A percentile compares a stretch with the other conserved stretches of the same genome.
Conservation (phyloP, 2,329 filamentous ascomycete genomes). For the Talaromyces sp. region DNA sequence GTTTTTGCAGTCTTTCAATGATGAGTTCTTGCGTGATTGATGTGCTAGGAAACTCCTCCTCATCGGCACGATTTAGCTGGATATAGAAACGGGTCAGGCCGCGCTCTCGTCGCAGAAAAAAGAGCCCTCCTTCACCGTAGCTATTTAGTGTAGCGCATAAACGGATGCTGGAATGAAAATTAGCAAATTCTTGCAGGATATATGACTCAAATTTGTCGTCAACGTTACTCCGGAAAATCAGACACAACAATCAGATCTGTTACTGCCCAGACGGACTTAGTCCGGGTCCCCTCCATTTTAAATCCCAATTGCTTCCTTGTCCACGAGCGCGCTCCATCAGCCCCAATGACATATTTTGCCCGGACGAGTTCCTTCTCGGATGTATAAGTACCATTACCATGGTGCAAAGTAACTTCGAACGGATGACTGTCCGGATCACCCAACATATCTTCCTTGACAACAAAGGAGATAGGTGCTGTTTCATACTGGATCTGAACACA, state of each 20-base stretch:
- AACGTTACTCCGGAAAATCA: slow-evolving; percentile 2
- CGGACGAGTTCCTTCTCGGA: slow-evolving; percentile 37
- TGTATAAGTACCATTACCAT: background rate
- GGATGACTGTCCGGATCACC: background rate
- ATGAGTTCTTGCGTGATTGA: slow-evolving; percentile 2
- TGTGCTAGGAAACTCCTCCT: background rate
- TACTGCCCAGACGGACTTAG: slow-evolving; percentile 5
- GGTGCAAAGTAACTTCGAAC: background rate
- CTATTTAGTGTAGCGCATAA: background rate
- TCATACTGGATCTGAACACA: background rate
- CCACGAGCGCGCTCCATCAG: slow-evolving; percentile 22
- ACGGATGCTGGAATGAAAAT: background rate
- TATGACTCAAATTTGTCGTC: background rate
- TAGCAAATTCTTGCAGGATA: background rate
- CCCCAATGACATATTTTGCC: slow-evolving; percentile 19
- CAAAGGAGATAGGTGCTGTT: background rate
- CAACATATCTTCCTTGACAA: background rate
- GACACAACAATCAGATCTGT: background rate
- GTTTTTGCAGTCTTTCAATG: background rate
- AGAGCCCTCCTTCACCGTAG: background rate
- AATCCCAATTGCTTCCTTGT: slow-evolving; percentile 15
- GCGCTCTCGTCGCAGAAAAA: slow-evolving; percentile 1
- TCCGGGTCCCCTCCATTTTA: slow-evolving; percentile 15
- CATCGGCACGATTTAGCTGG: slow-evolving; percentile 1
- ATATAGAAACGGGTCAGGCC: slow-evolving; percentile 2